phyloP scores from a whole-genome alignment of 331 rosid species.

The Dryas integrifolia region DNA sequence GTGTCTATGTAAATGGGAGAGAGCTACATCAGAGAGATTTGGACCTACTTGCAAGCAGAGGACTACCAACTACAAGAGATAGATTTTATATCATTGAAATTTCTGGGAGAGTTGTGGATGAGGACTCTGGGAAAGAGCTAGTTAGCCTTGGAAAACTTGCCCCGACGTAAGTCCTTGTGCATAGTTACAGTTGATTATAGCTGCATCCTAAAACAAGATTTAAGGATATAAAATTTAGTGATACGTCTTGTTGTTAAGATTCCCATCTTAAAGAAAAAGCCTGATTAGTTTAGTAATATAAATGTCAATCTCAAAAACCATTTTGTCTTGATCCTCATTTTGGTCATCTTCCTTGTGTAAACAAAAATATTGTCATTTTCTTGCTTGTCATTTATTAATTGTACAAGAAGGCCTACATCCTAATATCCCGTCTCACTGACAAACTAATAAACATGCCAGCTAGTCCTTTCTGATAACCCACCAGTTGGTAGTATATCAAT shows the following conservation, averaged over 20 bases:
- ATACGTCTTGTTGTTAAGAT: not conserved
- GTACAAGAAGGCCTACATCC: not conserved
- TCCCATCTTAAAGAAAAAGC: not conserved
- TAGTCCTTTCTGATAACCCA: not conserved
- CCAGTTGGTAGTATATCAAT: not conserved
- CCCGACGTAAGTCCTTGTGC: constrained; percentile 42
- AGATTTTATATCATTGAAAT: constrained; percentile 37
- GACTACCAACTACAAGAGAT: constrained; percentile 40
- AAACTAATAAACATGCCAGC: not conserved
- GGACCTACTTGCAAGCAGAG: constrained; percentile 44
- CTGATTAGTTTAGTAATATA: not conserved
- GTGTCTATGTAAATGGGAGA: constrained; percentile 47
- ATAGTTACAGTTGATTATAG: not conserved
- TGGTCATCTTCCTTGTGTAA: not conserved
- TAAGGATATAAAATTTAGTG: not conserved
- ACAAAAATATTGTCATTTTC: not conserved
- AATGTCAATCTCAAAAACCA: not conserved
- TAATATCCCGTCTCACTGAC: not conserved
- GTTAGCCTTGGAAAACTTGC: constrained; percentile 48
- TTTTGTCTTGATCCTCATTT: not conserved
- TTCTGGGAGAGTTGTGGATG: constrained; percentile 46
- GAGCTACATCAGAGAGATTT: constrained; percentile 49
- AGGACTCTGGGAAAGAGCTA: constrained; percentile 39
- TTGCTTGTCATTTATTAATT: not conserved
- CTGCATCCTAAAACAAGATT: not conserved